A percentile compares a stretch with the other conserved stretches of the same genome.
Evolutionary conservation across 225 moss, liverwort and hornwort species (phyloP).

Genomic region (Ulota crispa): DNA sequence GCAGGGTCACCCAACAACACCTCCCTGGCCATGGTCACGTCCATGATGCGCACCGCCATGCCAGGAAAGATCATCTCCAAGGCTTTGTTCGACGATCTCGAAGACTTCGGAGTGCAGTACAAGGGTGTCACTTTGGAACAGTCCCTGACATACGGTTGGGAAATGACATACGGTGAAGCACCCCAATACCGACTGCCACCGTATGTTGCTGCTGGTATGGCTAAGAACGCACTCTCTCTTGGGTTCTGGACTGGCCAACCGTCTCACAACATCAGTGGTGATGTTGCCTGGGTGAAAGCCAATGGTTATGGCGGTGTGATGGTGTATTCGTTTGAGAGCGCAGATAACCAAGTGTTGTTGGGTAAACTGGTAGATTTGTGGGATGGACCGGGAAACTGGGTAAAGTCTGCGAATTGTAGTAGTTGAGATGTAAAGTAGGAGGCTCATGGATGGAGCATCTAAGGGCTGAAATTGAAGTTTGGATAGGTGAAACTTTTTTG

Average conservation of each 20-base stretch:
- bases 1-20: neutral
- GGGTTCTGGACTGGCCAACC: fast-evolving
- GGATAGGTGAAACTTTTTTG: no score
- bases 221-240: neutral
- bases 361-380: neutral
- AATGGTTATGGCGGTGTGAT: neutral
- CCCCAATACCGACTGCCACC: fast-evolving
- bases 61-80: slow-evolving; percentile 1
- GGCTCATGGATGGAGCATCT: no score
- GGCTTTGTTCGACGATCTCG: neutral
- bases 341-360: fast-evolving
- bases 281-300: neutral
- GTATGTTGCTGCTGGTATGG: neutral
- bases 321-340: neutral
- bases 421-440: no score
- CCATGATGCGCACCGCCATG: slow-evolving; percentile 1
- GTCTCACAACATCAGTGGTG: neutral
- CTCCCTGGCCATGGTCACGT: slow-evolving; percentile 11
- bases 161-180: neutral
- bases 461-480: no score
- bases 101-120: neutral
- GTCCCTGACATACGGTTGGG: neutral
- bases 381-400: neutral
- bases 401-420: neutral
- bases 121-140: neutral